A percentile compares a stretch with the other conserved stretches of the same genome.
Conservation (phyloP, 2,329 filamentous ascomycete species). For the Aspergillus caelatus region DNA sequence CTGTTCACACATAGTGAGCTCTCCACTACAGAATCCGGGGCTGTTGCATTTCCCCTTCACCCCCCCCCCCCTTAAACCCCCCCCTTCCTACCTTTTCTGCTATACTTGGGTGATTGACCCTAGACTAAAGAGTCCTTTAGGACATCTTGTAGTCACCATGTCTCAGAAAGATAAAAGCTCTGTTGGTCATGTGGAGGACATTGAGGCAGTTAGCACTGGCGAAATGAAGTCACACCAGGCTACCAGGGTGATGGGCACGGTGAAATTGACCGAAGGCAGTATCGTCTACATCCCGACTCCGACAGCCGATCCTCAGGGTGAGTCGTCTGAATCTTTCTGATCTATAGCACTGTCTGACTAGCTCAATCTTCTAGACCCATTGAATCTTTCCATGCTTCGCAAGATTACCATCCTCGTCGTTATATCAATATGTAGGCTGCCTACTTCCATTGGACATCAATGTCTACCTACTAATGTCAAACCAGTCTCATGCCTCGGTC, state of each 20-base stretch:
- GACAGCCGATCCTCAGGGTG: constrained; percentile 36
- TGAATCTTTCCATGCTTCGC: constrained; percentile 33
- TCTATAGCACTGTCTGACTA: not conserved
- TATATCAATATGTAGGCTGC: constrained; percentile 29
- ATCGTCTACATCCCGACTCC: constrained; percentile 40
- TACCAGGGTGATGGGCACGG: constrained; percentile 26
- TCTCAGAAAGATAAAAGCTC: constrained; percentile 14
- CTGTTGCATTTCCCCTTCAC: not conserved
- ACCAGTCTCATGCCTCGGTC: constrained; percentile 44
- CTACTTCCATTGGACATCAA: not conserved
- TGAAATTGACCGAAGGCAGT: constrained; percentile 34
- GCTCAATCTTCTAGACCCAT: constrained; percentile 27
- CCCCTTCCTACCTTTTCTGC: not conserved
- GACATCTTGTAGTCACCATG: not conserved
- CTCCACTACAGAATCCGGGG: not conserved
- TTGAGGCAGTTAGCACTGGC: constrained; percentile 5
- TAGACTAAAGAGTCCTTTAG: not conserved
- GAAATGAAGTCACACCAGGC: not conserved
- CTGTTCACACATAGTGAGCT: not conserved
- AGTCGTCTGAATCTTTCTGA: not conserved
- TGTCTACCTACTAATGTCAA: constrained; percentile 14
- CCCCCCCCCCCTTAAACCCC: too few species aligned
- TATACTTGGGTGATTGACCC: not conserved
- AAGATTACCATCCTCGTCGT: constrained; percentile 31
- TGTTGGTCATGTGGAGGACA: constrained; percentile 21